Percentiles rank a stretch among this genome's conserved stretches.
phyloP scores from a whole-genome alignment of 192 early-diverging fungal species.

The Ambispora gerdemannii region DNA sequence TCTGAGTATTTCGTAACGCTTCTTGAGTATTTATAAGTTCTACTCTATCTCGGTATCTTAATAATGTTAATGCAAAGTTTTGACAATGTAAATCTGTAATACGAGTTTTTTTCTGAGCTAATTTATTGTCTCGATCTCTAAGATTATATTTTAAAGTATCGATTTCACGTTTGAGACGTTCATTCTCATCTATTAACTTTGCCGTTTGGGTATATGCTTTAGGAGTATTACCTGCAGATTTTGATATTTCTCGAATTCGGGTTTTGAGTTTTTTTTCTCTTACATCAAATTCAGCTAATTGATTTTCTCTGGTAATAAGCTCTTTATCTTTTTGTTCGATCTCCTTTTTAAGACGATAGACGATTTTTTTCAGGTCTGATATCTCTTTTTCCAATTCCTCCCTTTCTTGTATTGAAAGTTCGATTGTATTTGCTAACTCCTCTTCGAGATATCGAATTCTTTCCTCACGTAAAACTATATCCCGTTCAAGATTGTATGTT shows the following conservation, averaged over 20 bases:
- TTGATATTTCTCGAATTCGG: slow-evolving; percentile 22
- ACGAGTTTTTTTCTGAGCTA: slow-evolving; percentile 22
- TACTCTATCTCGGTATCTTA: slow-evolving; percentile 17
- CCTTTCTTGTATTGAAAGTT: slow-evolving; percentile 23
- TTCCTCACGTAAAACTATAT: slow-evolving; percentile 23
- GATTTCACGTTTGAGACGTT: slow-evolving; percentile 22
- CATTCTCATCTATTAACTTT: slow-evolving; percentile 23
- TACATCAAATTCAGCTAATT: slow-evolving; percentile 19
- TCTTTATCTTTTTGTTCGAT: slow-evolving; percentile 23
- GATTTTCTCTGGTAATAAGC: slow-evolving; percentile 15
- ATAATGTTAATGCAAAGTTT: slow-evolving; percentile 21
- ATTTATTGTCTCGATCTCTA: slow-evolving; percentile 18
- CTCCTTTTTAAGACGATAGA: slow-evolving; percentile 19
- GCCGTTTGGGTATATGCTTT: slow-evolving; percentile 14
- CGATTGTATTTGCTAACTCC: slow-evolving; percentile 22
- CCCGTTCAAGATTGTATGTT: slow-evolving; percentile 22
- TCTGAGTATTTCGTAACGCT: slow-evolving; percentile 8
- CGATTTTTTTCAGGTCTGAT: slow-evolving; percentile 15
- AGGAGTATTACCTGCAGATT: slow-evolving; percentile 21
- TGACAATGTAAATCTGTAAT: slow-evolving; percentile 23
- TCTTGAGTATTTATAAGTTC: slow-evolving; percentile 23
- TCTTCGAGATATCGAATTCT: slow-evolving; percentile 19
- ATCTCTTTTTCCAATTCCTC: slow-evolving; percentile 21
- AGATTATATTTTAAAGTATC: slow-evolving; percentile 23
- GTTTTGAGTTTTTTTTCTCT: slow-evolving; percentile 21